Conservation (phyloP, 148 eudicot species). For the Rheum nobile region DNA sequence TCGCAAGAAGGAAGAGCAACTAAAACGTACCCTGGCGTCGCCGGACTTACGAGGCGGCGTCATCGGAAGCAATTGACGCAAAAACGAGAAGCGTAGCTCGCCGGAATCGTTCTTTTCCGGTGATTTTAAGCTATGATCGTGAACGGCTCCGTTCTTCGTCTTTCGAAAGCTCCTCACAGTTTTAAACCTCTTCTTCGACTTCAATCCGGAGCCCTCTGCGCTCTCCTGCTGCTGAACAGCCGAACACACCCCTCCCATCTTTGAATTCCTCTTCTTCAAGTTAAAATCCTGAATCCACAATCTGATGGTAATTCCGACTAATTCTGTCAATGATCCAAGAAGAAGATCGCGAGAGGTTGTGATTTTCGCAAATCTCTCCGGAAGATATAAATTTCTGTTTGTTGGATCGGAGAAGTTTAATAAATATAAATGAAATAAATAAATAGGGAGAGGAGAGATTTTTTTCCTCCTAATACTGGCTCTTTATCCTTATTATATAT, state of each 20-base stretch:
- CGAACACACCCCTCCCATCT: neutral
- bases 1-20: neutral
- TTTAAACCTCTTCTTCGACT: neutral
- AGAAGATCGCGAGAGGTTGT: neutral
- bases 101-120: neutral
- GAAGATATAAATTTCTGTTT: neutral
- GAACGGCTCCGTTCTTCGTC: neutral
- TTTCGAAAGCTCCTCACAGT: conserved; percentile 2
- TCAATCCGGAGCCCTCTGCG: conserved; percentile 3
- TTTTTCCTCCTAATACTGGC: neutral
- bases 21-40: conserved; percentile 3
- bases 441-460: neutral
- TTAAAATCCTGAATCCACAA: neutral
- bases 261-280: neutral
- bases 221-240: neutral
- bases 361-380: neutral
- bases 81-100: neutral
- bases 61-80: neutral
- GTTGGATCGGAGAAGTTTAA: neutral
- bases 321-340: neutral
- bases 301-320: neutral
- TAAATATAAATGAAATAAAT: no score
- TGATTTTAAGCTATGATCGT: neutral
- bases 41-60: conserved; percentile 9
- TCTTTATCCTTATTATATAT: neutral